A percentile compares a stretch with the other conserved stretches of the same genome.
phyloP scores from a whole-genome alignment of 108 stramenopile genomes.

The Fragilaria crotonensis region DNA sequence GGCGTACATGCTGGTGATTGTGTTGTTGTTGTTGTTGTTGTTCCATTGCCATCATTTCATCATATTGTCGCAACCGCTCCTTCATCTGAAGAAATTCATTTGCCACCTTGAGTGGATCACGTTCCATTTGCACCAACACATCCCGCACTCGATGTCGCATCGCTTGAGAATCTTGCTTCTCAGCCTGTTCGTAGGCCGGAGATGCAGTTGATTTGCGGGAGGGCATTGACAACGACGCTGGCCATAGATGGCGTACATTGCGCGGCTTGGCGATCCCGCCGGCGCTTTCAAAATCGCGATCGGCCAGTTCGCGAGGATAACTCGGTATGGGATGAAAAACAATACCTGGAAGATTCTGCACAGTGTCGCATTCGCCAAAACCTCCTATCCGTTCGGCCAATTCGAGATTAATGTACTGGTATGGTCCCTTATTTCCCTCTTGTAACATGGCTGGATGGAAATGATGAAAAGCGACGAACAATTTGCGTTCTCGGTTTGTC shows the following conservation, averaged over 20 bases:
- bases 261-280: not conserved
- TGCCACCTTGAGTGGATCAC: not conserved
- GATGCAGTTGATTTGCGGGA: not conserved
- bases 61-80: not conserved
- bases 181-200: no score
- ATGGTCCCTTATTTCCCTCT: not conserved
- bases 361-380: not conserved
- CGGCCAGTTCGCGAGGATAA: not conserved
- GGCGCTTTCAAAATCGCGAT: not conserved
- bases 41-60: not conserved
- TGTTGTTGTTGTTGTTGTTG: no score
- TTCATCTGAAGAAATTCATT: not conserved
- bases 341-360: not conserved
- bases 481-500: not conserved
- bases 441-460: not conserved
- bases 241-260: not conserved
- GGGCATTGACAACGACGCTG: not conserved
- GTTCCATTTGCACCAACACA: not conserved
- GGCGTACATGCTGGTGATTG: not conserved
- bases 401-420: not conserved
- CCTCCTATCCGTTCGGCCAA: not conserved
- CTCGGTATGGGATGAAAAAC: not conserved
- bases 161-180: no score
- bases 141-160: not conserved
- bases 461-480: not conserved